Evolutionary conservation across 805 yeast species (phyloP), one percentile per base, ranked within the genome.

Genomic region (Saccharomycopsis capsularis): DNA sequence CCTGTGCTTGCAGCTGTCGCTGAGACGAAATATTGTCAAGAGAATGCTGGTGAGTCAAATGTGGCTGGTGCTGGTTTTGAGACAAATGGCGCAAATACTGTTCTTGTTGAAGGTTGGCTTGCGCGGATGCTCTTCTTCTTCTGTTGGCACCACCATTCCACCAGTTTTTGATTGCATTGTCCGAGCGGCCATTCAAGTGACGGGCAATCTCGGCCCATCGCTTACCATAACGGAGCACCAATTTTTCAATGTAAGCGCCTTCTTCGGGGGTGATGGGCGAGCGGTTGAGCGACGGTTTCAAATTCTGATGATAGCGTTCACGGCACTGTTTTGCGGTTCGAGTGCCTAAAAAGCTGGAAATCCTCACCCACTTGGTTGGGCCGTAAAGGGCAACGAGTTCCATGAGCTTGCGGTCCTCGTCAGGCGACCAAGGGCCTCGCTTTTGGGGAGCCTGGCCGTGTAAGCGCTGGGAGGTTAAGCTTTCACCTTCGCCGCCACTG

Each of bases 91-190:
- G 42, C 15, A 48, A 21, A 22, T 48, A 43, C 23, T 42, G 47
- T 32, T 37, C 47, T 24, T 47, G 47, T 24, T 49, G 54, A 15
- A 37, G 32, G 25, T 57, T 48, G 4, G 65, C 60, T 30, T 62
- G 62, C 9, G 65, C 62, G 2, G 70, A 63, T 25, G 73, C 72
- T 55, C 88, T 68, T 59, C 93, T 75, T 53, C 95, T 70, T 52
- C 95, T 72, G 62, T 85, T 87, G 13, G 95, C 91, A 6, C 95
- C 95, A 3, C 96, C 95, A 61, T 87, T 87, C 96, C 96, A 88
- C 96, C 96, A 89, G 66, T 89, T 89, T 62, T 87, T 87, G 58
- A 87, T 86, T 19, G 95, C 89, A 63, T 87, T 88, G 64, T 88
- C 96, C n/a, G 84, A 75, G 46, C 96, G 70, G 2, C 96, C 95